Conservation (phyloP, 169 alveolate genomes). For the Neospora caninum region DNA sequence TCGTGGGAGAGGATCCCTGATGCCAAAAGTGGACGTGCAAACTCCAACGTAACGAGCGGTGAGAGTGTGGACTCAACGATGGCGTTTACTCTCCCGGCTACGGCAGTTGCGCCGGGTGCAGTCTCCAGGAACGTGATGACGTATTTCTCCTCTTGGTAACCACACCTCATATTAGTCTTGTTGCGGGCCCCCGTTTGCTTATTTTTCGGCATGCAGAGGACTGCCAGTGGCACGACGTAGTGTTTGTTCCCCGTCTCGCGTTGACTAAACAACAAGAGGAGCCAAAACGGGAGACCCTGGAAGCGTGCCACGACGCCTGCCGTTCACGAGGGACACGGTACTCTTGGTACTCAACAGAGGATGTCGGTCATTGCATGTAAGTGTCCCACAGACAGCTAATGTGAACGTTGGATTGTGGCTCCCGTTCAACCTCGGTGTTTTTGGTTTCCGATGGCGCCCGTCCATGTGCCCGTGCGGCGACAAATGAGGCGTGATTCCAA, state of each 20-base stretch:
- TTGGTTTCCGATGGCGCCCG: too few relatives aligned
- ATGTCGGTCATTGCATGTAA: not conserved
- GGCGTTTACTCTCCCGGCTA: too few relatives aligned
- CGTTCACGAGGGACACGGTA: not conserved
- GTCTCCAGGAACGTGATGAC: too few relatives aligned
- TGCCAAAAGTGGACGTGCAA: not conserved
- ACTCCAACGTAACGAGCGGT: not conserved
- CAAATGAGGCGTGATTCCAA: too few relatives aligned
- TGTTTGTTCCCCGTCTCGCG: not conserved
- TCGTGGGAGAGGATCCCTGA: not conserved
- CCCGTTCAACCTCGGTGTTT: not conserved
- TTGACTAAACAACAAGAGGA: not conserved
- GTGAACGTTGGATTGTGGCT: not conserved
- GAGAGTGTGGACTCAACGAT: too few relatives aligned
- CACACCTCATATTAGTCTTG: too few relatives aligned
- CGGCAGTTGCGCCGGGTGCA: too few relatives aligned
- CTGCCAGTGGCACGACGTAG: not conserved
- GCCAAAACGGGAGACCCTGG: not conserved
- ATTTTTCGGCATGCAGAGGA: not conserved
- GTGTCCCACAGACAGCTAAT: too few relatives aligned
- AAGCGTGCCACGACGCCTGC: not conserved
- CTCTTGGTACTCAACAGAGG: not conserved
- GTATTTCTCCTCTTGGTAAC: too few relatives aligned
- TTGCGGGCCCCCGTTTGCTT: too few relatives aligned
- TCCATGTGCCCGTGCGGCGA: too few relatives aligned